Conservation (phyloP, 148 eudicot species). For the Linanthus parryae region DNA sequence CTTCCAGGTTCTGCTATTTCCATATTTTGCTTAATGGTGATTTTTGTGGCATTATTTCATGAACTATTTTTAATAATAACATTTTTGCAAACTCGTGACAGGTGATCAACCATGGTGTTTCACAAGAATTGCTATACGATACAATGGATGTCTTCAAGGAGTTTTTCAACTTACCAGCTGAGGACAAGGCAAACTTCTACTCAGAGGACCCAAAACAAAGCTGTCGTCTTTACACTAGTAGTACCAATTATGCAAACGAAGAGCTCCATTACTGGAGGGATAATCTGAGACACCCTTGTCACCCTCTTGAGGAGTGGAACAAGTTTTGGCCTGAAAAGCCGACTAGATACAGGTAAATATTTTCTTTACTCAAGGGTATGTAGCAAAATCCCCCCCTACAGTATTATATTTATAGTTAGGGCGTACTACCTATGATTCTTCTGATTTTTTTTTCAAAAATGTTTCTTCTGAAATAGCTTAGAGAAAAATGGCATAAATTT, state of each 20-base stretch:
- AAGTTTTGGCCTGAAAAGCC: conserved; percentile 44
- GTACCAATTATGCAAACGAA: conserved; percentile 24
- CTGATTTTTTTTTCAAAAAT: neutral
- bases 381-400: neutral
- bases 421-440: neutral
- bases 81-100: neutral
- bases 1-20: conserved; percentile 25
- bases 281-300: conserved; percentile 23
- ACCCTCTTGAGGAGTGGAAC: conserved; percentile 22
- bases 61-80: neutral
- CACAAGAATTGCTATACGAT: conserved; percentile 20
- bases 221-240: conserved; percentile 40
- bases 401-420: neutral
- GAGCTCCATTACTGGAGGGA: conserved; percentile 45
- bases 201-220: conserved; percentile 17
- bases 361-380: neutral
- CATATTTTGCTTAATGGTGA: neutral
- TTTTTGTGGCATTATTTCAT: neutral
- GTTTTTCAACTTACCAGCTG: conserved; percentile 30
- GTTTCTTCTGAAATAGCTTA: neutral
- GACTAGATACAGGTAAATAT: conserved; percentile 27
- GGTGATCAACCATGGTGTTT: conserved; percentile 48
- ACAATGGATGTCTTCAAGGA: conserved; percentile 25
- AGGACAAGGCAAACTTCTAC: conserved; percentile 24
- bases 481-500: neutral